A percentile compares a stretch with the other conserved stretches of the same genome.
phyloP scores from a whole-genome alignment of 176 grass and related monocot species.

The Pontederia paniculata region DNA sequence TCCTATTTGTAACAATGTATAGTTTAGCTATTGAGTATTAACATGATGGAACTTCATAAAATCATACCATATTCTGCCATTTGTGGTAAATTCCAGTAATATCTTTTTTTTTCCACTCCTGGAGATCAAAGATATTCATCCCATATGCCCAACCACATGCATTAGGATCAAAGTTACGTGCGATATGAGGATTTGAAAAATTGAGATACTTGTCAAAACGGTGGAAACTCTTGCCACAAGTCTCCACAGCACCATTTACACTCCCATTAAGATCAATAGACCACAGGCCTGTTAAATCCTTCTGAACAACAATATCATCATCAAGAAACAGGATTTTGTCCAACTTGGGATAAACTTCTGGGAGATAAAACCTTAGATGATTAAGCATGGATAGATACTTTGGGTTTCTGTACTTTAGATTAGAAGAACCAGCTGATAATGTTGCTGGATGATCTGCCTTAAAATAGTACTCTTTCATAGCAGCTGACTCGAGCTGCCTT shows the following conservation, averaged over 20 bases:
- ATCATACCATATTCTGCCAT: constrained; percentile 54
- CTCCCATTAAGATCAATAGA: constrained; percentile 51
- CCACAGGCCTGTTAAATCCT: constrained; percentile 49
- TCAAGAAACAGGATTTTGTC: constrained; percentile 58
- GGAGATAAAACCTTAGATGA: constrained; percentile 46
- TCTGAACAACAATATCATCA: constrained; percentile 58
- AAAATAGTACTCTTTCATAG: constrained; percentile 55
- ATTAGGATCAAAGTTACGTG: constrained; percentile 51
- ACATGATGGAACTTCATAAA: background rate
- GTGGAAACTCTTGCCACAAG: constrained; percentile 50
- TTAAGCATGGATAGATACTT: constrained; percentile 60
- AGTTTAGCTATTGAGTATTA: background rate
- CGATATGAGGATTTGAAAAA: constrained; percentile 48
- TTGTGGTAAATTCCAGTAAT: constrained; percentile 61
- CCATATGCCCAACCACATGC: constrained; percentile 60
- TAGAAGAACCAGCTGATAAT: constrained; percentile 41
- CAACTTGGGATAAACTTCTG: constrained; percentile 50
- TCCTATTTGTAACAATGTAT: background rate
- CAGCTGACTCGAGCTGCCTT: constrained; percentile 43
- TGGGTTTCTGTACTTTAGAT: constrained; percentile 53
- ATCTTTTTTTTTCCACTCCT: constrained; percentile 58
- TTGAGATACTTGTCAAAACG: constrained; percentile 60
- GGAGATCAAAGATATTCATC: constrained; percentile 61
- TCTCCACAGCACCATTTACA: constrained; percentile 60
- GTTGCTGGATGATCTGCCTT: constrained; percentile 35